phyloP scores from a whole-genome alignment of 2,329 filamentous ascomycete species.

The Bimuria novae-zelandiae region DNA sequence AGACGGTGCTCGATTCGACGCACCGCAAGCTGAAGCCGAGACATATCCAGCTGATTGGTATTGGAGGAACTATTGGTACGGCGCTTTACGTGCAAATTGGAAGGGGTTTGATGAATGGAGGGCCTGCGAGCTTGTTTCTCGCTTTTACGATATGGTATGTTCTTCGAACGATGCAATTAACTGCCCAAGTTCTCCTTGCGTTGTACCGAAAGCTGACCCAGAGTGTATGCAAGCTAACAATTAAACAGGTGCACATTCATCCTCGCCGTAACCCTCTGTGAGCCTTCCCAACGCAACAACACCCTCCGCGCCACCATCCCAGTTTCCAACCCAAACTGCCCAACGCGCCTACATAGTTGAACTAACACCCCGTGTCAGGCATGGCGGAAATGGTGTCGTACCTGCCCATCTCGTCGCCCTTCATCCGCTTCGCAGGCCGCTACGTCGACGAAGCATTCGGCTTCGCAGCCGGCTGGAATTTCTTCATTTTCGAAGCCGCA shows the following conservation, averaged over 20 bases:
- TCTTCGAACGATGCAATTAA: too few species aligned
- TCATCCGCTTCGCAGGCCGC: constrained; percentile 76
- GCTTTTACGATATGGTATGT: constrained; percentile 53
- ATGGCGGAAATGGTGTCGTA: constrained; percentile 80
- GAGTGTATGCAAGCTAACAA: constrained; percentile 10
- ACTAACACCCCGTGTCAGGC: constrained; percentile 37
- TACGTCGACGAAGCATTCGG: constrained; percentile 78
- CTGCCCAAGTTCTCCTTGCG: too few species aligned
- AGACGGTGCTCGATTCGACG: constrained; percentile 44
- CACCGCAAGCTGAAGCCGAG: constrained; percentile 52
- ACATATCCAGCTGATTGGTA: constrained; percentile 55
- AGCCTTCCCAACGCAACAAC: constrained; percentile 31
- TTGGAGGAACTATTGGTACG: constrained; percentile 54
- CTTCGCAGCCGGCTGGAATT: constrained; percentile 75
- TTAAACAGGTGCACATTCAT: constrained; percentile 48
- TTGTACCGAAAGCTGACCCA: not conserved
- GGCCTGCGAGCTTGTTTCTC: constrained; percentile 52
- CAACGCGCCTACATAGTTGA: constrained; percentile 11
- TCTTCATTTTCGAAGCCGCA: constrained; percentile 71
- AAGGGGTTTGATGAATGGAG: constrained; percentile 51
- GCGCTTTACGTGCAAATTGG: constrained; percentile 55
- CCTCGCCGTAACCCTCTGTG: constrained; percentile 48
- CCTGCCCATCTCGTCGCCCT: constrained; percentile 75
- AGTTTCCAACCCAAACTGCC: constrained; percentile 11
- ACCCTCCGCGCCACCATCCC: constrained; percentile 25